Evolutionary conservation across 129 eudicot genomes (phyloP), one percentile per base, ranked within the genome.

Genomic region (Arctium minus): DNA sequence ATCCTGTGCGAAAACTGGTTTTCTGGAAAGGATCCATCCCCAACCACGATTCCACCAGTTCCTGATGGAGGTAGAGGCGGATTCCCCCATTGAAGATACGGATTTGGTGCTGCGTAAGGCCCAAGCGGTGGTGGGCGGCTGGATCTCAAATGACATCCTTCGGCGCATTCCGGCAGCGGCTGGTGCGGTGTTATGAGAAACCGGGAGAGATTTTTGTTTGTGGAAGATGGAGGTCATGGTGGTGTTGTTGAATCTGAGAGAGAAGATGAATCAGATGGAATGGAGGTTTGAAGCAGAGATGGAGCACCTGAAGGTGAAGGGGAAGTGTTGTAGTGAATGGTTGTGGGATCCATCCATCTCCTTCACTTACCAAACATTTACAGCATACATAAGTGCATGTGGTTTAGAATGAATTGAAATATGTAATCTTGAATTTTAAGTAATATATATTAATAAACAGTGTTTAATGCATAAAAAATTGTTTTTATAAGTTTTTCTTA

Each of bases 11-110:
- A 92, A 94, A 3, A 82, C 84, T 42, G 97, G 96, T 76, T 92
- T 94, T 18, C 90, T 81, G n/a, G 97, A 90, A 3, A 94, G 87
- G 88, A 94, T 87, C 98, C 98, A 94, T 42, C 73, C 86, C 94
- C 87, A 89, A 4, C 91, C 90, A 81, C 82, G 84, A 11, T 80
- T 88, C 98, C 98, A 94, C 98, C 98, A 92, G 83, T 68, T 88
- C 79, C 79, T 78, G 31, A 94, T 85, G 68, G 97, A 90, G 35
- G 48, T 83, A 4, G 90, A 88, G 1, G 92, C 97, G 40, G 75
- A 68, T 76, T 82, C 88, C 0, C 91, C 90, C 89, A 85, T 82
- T 2, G 95, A 81, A 29, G 98, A 89, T 1, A 93, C 88, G 1
- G 98, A 92, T 82, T 89, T 94, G 83, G 96, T 88, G 35, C 95